These are phyloP conservation scores for Martensiomyces pterosporus DNA, from an alignment of 192 early-diverging fungal genomes.

Conservation along the genomic window DNA sequence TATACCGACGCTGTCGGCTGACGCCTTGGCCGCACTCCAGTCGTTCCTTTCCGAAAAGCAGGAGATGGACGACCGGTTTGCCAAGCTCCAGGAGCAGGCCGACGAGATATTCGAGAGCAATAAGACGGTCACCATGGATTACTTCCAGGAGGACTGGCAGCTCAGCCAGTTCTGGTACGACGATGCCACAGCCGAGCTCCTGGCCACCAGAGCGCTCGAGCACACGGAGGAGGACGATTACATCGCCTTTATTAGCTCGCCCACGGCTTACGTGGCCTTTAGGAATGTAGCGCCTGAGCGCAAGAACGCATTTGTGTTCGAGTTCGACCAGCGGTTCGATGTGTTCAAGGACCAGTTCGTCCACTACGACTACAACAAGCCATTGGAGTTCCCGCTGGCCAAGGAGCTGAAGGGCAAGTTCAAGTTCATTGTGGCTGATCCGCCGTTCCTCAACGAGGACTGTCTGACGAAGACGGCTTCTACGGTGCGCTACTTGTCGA, in stretches of 20 bases:
- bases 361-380: constrained; percentile 71
- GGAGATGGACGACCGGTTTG: constrained; percentile 59
- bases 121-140: constrained; percentile 53
- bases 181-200: constrained; percentile 44
- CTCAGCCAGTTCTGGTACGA: constrained; percentile 58
- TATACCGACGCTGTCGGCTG: constrained; percentile 39
- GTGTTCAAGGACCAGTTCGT: constrained; percentile 66
- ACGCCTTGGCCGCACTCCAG: constrained; percentile 56
- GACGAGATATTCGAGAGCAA: constrained; percentile 49
- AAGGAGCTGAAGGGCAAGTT: constrained; percentile 49
- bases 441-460: constrained; percentile 74
- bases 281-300: constrained; percentile 25
- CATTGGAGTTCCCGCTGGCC: constrained; percentile 49
- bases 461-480: constrained; percentile 66
- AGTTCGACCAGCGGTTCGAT: constrained; percentile 70
- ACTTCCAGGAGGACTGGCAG: constrained; percentile 82
- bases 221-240: constrained; percentile 33
- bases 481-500: constrained; percentile 54
- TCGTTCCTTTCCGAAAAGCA: constrained; percentile 65
- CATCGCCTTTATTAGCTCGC: constrained; percentile 48
- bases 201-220: constrained; percentile 50
- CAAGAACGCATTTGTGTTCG: constrained; percentile 58
- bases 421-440: constrained; percentile 72
- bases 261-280: constrained; percentile 39
- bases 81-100: constrained; percentile 52